Evolutionary conservation across 176 grass and related monocot genomes (phyloP).

Genomic region (Sorghum bicolor): DNA sequence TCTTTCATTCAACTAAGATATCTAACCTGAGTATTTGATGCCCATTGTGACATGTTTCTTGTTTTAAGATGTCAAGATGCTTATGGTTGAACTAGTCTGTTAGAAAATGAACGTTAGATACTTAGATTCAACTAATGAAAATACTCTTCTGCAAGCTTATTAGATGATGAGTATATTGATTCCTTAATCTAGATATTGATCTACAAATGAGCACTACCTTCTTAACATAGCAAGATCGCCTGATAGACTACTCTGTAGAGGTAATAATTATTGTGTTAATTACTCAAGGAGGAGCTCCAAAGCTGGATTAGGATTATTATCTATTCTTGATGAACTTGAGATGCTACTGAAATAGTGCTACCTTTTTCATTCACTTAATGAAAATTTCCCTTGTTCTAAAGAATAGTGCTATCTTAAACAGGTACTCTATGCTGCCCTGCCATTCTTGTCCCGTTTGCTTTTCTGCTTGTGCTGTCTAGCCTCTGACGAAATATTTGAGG

Average conservation of each 20-base stretch:
- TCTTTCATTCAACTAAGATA: not conserved
- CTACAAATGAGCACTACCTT: not conserved
- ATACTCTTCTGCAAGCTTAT: not conserved
- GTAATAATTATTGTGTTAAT: not conserved
- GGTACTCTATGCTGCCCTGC: not conserved
- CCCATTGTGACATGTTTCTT: not conserved
- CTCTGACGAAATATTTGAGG: not conserved
- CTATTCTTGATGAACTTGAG: not conserved
- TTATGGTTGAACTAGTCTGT: not conserved
- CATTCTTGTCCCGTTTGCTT: not conserved
- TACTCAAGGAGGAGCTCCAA: not conserved
- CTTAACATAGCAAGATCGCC: not conserved
- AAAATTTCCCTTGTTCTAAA: too few relatives aligned
- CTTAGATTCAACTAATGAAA: not conserved
- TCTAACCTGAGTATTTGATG: not conserved
- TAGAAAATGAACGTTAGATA: not conserved
- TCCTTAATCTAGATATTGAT: not conserved
- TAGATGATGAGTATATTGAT: conserved; percentile 3
- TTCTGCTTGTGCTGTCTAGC: not conserved
- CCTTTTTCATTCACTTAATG: too few relatives aligned
- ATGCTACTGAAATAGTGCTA: not conserved
- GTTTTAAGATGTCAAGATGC: conserved; percentile 16
- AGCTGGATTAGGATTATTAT: not conserved
- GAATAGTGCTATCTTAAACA: not conserved
- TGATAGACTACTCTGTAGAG: not conserved